Conservation (phyloP, 495 filamentous ascomycete species). For the Aspergillus avenaceus region DNA sequence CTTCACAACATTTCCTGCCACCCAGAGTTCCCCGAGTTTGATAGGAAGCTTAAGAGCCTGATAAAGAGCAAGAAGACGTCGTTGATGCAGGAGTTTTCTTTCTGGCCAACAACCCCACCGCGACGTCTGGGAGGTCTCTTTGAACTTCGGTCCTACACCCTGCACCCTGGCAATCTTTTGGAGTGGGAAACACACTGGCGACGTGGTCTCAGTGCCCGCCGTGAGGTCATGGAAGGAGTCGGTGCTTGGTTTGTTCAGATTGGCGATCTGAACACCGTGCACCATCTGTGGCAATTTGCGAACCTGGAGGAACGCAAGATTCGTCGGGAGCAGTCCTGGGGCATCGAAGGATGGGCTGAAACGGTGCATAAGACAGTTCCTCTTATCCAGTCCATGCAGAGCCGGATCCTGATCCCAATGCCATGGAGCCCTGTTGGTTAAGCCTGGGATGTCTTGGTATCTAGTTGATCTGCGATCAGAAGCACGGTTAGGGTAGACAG, state of each 20-base stretch:
- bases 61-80: conserved; percentile 82
- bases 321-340: conserved; percentile 91
- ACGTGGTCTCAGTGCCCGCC: conserved; percentile 79
- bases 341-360: conserved; percentile 91
- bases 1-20: conserved; percentile 76
- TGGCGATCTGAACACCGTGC: conserved; percentile 94
- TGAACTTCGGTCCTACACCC: conserved; percentile 93
- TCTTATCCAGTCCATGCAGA: conserved; percentile 94
- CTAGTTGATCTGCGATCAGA: conserved; percentile 3
- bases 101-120: conserved; percentile 95
- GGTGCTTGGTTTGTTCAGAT: conserved; percentile 99
- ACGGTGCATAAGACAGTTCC: conserved; percentile 99
- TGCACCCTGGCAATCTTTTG: conserved; percentile 89
- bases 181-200: conserved; percentile 99
- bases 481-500: background rate
- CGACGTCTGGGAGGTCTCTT: conserved; percentile 89
- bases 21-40: conserved; percentile 77
- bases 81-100: conserved; percentile 98
- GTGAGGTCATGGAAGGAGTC: conserved; percentile 97
- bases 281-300: conserved; percentile 98
- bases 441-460: background rate
- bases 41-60: conserved; percentile 71
- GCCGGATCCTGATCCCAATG: conserved; percentile 87
- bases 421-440: conserved; percentile 91
- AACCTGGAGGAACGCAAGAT: conserved; percentile 91